phyloP scores from a whole-genome alignment of 768 basidiomycete genomes.

The Mrakia blollopis region DNA sequence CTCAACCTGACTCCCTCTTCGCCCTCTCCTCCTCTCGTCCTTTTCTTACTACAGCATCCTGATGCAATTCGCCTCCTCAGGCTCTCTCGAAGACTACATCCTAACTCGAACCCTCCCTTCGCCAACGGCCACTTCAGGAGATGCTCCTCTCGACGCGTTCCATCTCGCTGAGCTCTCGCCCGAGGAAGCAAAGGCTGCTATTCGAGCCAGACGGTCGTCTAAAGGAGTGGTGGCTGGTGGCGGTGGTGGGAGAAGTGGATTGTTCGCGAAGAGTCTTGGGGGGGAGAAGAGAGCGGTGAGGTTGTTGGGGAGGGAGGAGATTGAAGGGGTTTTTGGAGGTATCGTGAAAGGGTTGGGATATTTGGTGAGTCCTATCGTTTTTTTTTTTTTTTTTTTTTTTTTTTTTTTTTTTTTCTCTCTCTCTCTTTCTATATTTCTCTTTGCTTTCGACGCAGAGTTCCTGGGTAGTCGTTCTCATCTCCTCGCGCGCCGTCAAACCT shows the following conservation, averaged over 20 bases:
- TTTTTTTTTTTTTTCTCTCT: no score
- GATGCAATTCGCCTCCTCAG: slow-evolving; percentile 47
- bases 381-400: no score
- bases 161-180: slow-evolving; percentile 7
- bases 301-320: slow-evolving; percentile 20
- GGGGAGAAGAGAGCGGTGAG: slow-evolving; percentile 23
- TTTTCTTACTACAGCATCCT: slow-evolving; percentile 47
- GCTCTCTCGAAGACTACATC: slow-evolving; percentile 45
- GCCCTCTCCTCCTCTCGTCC: not conserved
- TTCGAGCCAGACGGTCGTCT: slow-evolving; percentile 9
- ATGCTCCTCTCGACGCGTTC: not conserved
- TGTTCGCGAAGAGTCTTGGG: not conserved
- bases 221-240: not conserved
- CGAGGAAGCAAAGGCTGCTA: slow-evolving; percentile 27
- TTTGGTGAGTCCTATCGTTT: slow-evolving; percentile 57
- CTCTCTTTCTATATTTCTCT: no score
- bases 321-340: slow-evolving; percentile 53
- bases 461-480: no score
- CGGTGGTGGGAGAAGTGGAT: no score
- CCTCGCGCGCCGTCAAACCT: no score
- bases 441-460: no score
- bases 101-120: slow-evolving; percentile 34
- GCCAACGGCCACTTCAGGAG: not conserved
- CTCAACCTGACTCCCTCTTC: not conserved
- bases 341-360: slow-evolving; percentile 82